These are phyloP conservation scores for Cornus suecica DNA, from an alignment of 148 eudicot genomes.

Conservation along the genomic window DNA sequence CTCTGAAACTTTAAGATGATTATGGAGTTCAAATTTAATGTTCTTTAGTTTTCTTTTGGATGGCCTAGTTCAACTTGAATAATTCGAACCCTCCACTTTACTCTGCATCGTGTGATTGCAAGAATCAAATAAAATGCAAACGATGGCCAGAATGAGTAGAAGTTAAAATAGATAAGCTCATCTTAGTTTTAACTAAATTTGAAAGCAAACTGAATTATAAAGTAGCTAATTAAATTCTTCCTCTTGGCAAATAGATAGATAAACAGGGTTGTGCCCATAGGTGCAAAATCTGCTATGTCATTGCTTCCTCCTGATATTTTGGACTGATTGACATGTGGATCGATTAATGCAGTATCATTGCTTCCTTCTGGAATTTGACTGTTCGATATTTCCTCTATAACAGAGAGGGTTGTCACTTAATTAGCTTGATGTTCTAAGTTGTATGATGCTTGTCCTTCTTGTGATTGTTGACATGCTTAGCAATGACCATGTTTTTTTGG, in stretches of 20 bases:
- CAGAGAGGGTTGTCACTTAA: not conserved
- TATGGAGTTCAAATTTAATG: not conserved
- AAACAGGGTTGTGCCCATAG: not conserved
- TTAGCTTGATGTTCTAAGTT: not conserved
- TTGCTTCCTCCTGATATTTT: too few relatives aligned
- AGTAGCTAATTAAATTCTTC: not conserved
- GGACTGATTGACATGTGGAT: too few relatives aligned
- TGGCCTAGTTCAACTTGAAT: not conserved
- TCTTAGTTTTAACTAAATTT: not conserved
- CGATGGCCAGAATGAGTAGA: not conserved
- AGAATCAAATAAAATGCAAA: not conserved
- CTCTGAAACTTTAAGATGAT: not conserved
- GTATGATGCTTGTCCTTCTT: not conserved
- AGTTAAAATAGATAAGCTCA: not conserved
- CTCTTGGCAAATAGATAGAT: not conserved
- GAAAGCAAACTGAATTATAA: not conserved
- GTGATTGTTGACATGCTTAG: not conserved
- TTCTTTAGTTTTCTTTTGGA: not conserved
- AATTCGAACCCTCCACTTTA: not conserved
- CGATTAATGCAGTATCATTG: not conserved
- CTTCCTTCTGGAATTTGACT: not conserved
- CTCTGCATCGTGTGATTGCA: not conserved
- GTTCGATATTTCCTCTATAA: not conserved
- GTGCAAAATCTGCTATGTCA: too few relatives aligned
- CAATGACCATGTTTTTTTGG: conserved; percentile 10